Percentiles rank a stretch among this genome's conserved stretches.
These are phyloP conservation scores for Naumovozyma baii DNA, from an alignment of 805 yeast genomes.

Conservation along the genomic window DNA sequence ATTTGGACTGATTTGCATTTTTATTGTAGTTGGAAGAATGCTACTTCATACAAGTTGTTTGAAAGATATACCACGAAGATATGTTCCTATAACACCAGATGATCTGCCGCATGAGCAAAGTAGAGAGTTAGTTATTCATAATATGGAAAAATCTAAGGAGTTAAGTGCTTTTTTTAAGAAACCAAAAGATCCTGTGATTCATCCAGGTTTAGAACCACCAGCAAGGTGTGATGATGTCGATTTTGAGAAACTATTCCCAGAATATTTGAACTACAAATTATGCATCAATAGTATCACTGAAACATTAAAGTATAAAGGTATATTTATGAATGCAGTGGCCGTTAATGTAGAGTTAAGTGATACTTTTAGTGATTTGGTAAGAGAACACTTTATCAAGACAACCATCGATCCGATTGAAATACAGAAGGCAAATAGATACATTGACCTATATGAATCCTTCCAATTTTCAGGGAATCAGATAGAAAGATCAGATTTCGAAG, in stretches of 20 bases:
- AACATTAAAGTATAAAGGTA: slow-evolving; percentile 42
- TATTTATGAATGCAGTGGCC: slow-evolving; percentile 30
- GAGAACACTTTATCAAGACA: slow-evolving; percentile 13
- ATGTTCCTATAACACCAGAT: slow-evolving; percentile 55
- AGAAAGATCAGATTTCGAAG: slow-evolving; percentile 47
- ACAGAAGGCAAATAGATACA: slow-evolving; percentile 28
- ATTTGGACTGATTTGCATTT: slow-evolving; percentile 41
- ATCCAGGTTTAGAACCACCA: slow-evolving; percentile 45
- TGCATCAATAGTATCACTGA: slow-evolving; percentile 52
- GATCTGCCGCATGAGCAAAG: slow-evolving; percentile 44
- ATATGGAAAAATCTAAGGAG: slow-evolving; percentile 35
- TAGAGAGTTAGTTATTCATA: slow-evolving; percentile 32
- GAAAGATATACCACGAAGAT: slow-evolving; percentile 69
- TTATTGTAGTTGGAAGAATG: slow-evolving; percentile 51
- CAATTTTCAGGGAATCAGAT: slow-evolving; percentile 58
- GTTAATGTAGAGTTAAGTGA: slow-evolving; percentile 18
- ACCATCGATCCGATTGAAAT: slow-evolving; percentile 6
- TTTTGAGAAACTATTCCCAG: slow-evolving; percentile 29
- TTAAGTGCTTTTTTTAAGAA: slow-evolving; percentile 32
- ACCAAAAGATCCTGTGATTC: slow-evolving; percentile 37
- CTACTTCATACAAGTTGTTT: slow-evolving; percentile 47
- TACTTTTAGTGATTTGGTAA: slow-evolving; percentile 20
- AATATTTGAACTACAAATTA: slow-evolving; percentile 39
- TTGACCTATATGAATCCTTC: slow-evolving; percentile 53
- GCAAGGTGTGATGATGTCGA: slow-evolving; percentile 28